Evolutionary conservation across 305 asterid species (phyloP).

Genomic region (Nicotiana rustica): DNA sequence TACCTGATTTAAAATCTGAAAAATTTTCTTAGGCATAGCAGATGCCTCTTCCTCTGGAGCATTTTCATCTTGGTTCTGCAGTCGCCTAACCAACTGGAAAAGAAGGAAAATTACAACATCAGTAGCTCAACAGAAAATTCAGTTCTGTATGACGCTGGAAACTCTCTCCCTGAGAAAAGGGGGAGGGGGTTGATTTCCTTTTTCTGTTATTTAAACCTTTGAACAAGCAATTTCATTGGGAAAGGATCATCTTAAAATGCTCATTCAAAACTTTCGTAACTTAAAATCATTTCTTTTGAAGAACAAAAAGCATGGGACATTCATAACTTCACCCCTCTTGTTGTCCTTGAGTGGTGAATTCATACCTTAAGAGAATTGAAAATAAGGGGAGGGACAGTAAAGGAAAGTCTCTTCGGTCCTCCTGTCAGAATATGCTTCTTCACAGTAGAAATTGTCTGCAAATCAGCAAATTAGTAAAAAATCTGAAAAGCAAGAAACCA

Average conservation of each 20-base stretch:
- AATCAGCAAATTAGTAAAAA: constrained; percentile 15
- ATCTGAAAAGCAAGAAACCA: constrained; percentile 3
- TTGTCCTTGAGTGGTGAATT: constrained; percentile 21
- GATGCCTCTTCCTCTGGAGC: constrained; percentile 64
- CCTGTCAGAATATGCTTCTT: constrained; percentile 92
- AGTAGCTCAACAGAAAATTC: not conserved
- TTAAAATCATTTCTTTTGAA: not conserved
- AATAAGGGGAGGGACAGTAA: constrained; percentile 90
- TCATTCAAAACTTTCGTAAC: not conserved
- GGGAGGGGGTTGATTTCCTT: constrained; percentile 6
- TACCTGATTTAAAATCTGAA: constrained; percentile 90
- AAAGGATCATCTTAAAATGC: constrained; percentile 29
- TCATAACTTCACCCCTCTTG: not conserved
- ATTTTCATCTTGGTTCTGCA: constrained; percentile 75
- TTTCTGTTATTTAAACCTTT: not conserved
- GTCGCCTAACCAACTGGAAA: constrained; percentile 78
- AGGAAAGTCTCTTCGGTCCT: constrained; percentile 90
- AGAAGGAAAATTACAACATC: constrained; percentile 35
- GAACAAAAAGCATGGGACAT: not conserved
- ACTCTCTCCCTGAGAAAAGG: constrained; percentile 6
- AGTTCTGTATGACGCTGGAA: constrained; percentile 13
- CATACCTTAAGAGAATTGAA: constrained; percentile 87
- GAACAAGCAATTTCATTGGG: constrained; percentile 8
- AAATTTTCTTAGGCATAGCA: constrained; percentile 80
- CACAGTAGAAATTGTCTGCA: constrained; percentile 80